These are phyloP conservation scores for Globisporangium parvum DNA, from an alignment of 352 stramenopile genomes.

Conservation along the genomic window DNA sequence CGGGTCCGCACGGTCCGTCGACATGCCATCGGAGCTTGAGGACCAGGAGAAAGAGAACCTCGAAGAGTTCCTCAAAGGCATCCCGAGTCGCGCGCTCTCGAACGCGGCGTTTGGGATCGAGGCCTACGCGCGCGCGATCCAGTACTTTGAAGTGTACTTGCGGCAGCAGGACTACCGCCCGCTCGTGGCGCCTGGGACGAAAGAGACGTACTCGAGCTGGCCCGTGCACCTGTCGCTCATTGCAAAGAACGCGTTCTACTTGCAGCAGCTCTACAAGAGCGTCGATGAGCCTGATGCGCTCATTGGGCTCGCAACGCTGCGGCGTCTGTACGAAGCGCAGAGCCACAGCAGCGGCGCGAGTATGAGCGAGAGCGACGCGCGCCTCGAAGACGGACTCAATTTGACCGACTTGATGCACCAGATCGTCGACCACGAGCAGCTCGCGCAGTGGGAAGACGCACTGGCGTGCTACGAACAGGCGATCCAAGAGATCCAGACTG, in stretches of 20 bases:
- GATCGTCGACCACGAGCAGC: slow-evolving; percentile 64
- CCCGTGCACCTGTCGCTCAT: slow-evolving; percentile 43
- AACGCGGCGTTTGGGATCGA: slow-evolving; percentile 65
- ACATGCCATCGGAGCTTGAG: slow-evolving; percentile 46
- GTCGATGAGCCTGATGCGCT: slow-evolving; percentile 69
- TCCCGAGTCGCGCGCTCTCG: slow-evolving; percentile 56
- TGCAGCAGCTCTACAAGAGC: slow-evolving; percentile 74
- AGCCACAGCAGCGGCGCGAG: slow-evolving; percentile 23
- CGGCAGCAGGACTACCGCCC: slow-evolving; percentile 37
- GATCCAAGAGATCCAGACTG: slow-evolving; percentile 61
- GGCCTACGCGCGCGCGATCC: slow-evolving; percentile 61
- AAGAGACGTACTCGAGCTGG: slow-evolving; percentile 9
- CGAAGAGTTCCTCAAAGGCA: slow-evolving; percentile 72
- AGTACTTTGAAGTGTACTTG: slow-evolving; percentile 72
- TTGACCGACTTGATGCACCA: slow-evolving; percentile 64
- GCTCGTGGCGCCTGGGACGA: slow-evolving; percentile 1
- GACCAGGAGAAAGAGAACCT: slow-evolving; percentile 76
- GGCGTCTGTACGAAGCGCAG: slow-evolving; percentile 42
- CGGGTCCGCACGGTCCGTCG: slow-evolving; percentile 28
- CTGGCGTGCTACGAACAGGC: slow-evolving; percentile 75
- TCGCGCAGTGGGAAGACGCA: slow-evolving; percentile 72
- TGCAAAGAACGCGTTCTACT: slow-evolving; percentile 57
- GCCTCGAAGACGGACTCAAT: slow-evolving; percentile 33
- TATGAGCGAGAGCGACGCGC: slow-evolving; percentile 17
- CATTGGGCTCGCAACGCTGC: slow-evolving; percentile 48